Evolutionary conservation across 768 basidiomycete species (phyloP).

Genomic region (Lentinula guzmanii): DNA sequence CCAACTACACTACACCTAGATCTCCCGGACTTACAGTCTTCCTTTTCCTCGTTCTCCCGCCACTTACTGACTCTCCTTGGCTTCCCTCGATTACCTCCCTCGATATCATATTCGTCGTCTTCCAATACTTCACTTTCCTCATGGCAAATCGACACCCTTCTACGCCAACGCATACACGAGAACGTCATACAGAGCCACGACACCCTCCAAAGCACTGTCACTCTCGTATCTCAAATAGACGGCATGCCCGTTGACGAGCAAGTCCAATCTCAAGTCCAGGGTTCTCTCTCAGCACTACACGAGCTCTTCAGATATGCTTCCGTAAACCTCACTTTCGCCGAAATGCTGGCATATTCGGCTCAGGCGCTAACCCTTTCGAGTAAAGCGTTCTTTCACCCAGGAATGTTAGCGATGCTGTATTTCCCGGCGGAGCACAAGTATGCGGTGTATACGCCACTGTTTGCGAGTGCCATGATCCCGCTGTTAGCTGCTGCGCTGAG

Average conservation of each 20-base stretch:
- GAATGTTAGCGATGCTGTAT: slow-evolving; percentile 92
- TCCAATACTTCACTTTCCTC: slow-evolving; percentile 27
- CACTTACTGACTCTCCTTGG: slow-evolving; percentile 83
- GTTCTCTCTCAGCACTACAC: slow-evolving; percentile 67
- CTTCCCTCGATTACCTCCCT: slow-evolving; percentile 53
- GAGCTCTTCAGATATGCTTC: slow-evolving; percentile 35
- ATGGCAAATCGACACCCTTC: slow-evolving; percentile 81
- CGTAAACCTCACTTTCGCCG: slow-evolving; percentile 13
- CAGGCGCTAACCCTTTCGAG: slow-evolving; percentile 63
- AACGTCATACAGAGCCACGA: slow-evolving; percentile 64
- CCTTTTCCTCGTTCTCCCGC: slow-evolving; percentile 59
- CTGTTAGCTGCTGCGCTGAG: slow-evolving; percentile 67
- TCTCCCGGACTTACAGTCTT: slow-evolving; percentile 35
- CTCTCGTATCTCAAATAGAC: slow-evolving; percentile 77
- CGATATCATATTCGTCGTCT: slow-evolving; percentile 24
- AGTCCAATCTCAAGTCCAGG: slow-evolving; percentile 67
- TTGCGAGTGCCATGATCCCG: slow-evolving; percentile 86
- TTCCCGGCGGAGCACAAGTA: slow-evolving; percentile 98
- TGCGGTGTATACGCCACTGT: slow-evolving; percentile 92
- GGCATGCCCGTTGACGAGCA: slow-evolving; percentile 87
- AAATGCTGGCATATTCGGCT: slow-evolving; percentile 54
- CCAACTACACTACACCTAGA: slow-evolving; percentile 30
- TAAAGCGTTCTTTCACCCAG: slow-evolving; percentile 93
- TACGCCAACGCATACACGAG: slow-evolving; percentile 64
- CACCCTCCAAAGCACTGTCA: slow-evolving; percentile 76